Evolutionary conservation across 495 filamentous ascomycete species (phyloP), one percentile per base, ranked within the genome.

Genomic region (Tuber umbilicatum): DNA sequence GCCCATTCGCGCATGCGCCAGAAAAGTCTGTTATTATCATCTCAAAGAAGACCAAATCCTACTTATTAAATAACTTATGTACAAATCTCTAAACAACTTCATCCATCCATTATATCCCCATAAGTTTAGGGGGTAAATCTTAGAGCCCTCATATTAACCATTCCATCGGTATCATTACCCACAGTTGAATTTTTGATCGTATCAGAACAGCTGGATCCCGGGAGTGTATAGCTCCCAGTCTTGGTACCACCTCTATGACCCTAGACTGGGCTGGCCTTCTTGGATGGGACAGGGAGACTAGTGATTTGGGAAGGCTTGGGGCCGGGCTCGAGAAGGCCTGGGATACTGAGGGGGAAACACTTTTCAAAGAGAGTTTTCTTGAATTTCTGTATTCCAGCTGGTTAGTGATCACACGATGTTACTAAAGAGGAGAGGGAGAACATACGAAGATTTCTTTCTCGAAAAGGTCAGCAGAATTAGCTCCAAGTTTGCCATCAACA

Each of bases 401-500:
- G 40, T 73, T 19, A 73, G 70, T 37, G 5, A 23, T 37, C 6
- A 31, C 19, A 23, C 38, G 40, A n/a, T 23, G 14, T 12, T 39
- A 27, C 7, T 41, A 10, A 39, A 21, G 38, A 70, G 21, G 21
- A 17, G 6, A 31, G 31, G 38, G 40, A 50, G 50, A 21, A 9
- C 74, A 27, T 78, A 78, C 76, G 21, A 78, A 69, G 23, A 78
- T 39, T 5, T 27, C 78, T 14, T 7, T 45, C 9, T 50, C 43
- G 37, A 73, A 77, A 14, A 78, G 68, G 27, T 68, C 69, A 7
- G 71, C 75, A 5, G 75, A 68, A 9, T 55, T 45, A 64, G 0
- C 7, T 6, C 76, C 76, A 60, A 78, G 71, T 6, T 74, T 71
- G 5, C 76, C 75, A 70, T 74, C 79, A 85, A 89, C 78, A 81